Percentiles rank a stretch among this genome's conserved stretches.
These are phyloP conservation scores for Microbotryum lychnidis-dioicae DNA, from an alignment of 1,284 basidiomycete genomes.

Conservation along the genomic window DNA sequence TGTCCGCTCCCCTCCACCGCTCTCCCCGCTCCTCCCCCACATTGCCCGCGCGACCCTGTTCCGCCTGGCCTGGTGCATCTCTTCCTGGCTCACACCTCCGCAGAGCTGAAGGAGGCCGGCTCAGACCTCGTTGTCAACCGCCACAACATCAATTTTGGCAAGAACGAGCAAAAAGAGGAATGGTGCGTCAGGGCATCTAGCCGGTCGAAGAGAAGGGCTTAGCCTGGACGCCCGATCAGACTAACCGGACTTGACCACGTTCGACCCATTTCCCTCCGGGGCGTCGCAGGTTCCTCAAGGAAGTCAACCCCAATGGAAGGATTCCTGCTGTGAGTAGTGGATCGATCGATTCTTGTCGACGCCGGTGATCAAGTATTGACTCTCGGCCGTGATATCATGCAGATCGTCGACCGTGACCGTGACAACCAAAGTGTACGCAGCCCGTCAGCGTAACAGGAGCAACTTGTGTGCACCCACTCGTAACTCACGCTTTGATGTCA, in stretches of 20 bases:
- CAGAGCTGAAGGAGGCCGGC: slow-evolving; percentile 57
- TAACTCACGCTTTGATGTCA: slow-evolving; percentile 36
- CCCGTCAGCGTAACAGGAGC: no score
- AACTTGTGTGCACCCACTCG: no score
- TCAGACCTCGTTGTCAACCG: slow-evolving; percentile 55
- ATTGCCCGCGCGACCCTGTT: background rate
- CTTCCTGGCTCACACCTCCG: background rate
- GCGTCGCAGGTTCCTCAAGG: slow-evolving; percentile 31
- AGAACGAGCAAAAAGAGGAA: slow-evolving; percentile 51
- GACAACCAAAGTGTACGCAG: slow-evolving; percentile 36
- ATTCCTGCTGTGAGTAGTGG: slow-evolving; percentile 32
- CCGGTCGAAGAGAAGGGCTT: background rate
- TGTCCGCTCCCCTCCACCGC: background rate
- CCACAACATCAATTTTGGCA: slow-evolving; percentile 48
- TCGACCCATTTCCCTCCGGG: background rate
- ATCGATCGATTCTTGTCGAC: background rate
- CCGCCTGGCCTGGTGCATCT: background rate
- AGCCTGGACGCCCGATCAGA: background rate
- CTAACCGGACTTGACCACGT: background rate
- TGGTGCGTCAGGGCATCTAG: slow-evolving; percentile 45
- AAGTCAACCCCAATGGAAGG: slow-evolving; percentile 57
- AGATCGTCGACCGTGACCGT: slow-evolving; percentile 48
- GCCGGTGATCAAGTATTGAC: background rate
- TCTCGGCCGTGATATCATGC: background rate
- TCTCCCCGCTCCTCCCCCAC: no score